These are phyloP conservation scores for Fraxinus platypoda DNA, from an alignment of 305 asterid species.

Conservation along the genomic window DNA sequence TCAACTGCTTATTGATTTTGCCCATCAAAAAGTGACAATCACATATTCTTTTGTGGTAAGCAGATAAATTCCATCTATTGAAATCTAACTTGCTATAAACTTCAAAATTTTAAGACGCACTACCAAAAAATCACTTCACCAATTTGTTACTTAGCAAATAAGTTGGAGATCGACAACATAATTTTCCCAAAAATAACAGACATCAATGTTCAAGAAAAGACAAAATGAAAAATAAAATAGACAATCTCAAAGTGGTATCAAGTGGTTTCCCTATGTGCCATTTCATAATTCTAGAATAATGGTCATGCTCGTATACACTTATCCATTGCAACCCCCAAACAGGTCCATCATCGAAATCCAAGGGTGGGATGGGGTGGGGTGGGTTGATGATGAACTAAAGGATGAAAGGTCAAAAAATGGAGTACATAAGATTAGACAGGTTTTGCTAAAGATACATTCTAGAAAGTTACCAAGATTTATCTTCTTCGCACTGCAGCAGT, in stretches of 20 bases:
- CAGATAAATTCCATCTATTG: too few species aligned
- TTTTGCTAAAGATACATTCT: constrained; percentile 23
- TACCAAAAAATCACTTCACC: neutral
- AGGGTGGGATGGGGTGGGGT: neutral
- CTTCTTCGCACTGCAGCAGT: constrained; percentile 75
- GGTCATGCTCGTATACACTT: neutral
- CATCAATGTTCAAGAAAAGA: neutral
- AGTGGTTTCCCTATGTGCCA: neutral
- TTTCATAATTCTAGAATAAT: neutral
- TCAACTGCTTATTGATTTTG: too few species aligned
- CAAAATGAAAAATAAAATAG: neutral
- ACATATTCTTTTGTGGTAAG: too few species aligned
- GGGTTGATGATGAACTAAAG: neutral
- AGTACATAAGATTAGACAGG: constrained; percentile 6
- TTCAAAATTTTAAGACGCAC: neutral
- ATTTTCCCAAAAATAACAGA: neutral
- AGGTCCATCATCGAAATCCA: neutral
- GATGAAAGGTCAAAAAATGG: neutral
- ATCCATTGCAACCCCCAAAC: neutral
- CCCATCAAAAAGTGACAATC: too few species aligned
- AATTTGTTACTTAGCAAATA: neutral
- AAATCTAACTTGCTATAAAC: neutral
- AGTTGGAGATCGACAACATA: neutral
- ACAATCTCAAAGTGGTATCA: neutral
- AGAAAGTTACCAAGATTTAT: constrained; percentile 31